Percentiles rank a stretch among this genome's conserved stretches.
These are phyloP conservation scores for Apiospora phragmitis DNA, from an alignment of 2,329 filamentous ascomycete genomes.

Conservation along the genomic window DNA sequence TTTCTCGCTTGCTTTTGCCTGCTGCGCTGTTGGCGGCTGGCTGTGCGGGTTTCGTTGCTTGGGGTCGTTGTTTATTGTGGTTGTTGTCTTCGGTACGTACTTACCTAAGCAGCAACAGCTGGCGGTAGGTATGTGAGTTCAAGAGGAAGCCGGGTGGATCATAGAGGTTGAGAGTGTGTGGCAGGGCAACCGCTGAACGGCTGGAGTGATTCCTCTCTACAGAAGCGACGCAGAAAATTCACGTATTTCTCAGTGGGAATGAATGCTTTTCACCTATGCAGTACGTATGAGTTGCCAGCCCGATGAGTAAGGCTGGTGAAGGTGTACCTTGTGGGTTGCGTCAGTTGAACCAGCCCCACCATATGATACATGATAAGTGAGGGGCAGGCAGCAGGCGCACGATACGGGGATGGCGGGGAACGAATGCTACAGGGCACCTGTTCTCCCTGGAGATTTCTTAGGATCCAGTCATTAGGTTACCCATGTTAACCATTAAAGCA, in stretches of 20 bases:
- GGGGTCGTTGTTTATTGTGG: neutral
- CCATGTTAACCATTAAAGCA: too few relatives aligned
- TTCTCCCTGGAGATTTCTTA: too few relatives aligned
- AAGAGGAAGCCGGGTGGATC: neutral
- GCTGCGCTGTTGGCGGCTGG: neutral
- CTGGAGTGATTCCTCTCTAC: neutral
- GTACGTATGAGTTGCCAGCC: neutral
- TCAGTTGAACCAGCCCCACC: conserved; percentile 6
- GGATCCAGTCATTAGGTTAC: too few relatives aligned
- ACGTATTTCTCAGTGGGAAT: neutral
- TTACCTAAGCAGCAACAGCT: neutral
- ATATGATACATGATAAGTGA: neutral
- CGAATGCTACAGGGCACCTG: too few relatives aligned
- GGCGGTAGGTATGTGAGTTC: neutral
- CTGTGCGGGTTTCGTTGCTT: neutral
- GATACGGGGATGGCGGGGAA: neutral
- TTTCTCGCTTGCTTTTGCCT: neutral
- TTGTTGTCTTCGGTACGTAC: neutral
- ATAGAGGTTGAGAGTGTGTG: neutral
- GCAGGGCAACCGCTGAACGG: neutral
- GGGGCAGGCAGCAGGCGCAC: conserved; percentile 4
- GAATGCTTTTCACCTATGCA: neutral
- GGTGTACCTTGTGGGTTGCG: neutral
- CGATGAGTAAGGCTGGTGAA: conserved; percentile 7
- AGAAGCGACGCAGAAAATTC: neutral